These are phyloP conservation scores for Lachnellula suecica DNA, from an alignment of 2,329 filamentous ascomycete species.

Conservation along the genomic window DNA sequence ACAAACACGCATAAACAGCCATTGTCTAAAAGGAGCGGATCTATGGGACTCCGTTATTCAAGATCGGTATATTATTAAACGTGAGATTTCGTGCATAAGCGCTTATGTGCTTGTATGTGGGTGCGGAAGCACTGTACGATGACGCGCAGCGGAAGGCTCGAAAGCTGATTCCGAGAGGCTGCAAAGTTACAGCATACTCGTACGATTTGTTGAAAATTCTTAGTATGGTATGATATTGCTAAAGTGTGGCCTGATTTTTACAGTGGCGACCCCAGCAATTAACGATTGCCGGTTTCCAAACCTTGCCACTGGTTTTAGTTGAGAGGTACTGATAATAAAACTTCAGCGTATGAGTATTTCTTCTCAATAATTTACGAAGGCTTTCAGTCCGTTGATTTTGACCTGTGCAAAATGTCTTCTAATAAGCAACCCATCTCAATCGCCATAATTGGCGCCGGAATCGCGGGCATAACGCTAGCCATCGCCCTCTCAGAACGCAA, in stretches of 20 bases:
- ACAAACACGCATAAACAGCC: too few relatives aligned
- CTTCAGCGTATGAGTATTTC: too few relatives aligned
- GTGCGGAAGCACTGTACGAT: too few relatives aligned
- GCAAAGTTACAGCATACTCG: background rate
- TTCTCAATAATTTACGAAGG: too few relatives aligned
- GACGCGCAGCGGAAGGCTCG: too few relatives aligned
- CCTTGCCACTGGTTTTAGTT: too few relatives aligned
- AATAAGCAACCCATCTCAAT: slow-evolving; percentile 29
- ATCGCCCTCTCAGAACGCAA: slow-evolving; percentile 46
- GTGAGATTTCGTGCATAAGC: background rate
- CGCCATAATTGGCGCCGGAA: slow-evolving; percentile 60
- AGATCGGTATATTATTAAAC: too few relatives aligned
- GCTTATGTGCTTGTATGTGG: background rate
- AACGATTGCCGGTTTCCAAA: background rate
- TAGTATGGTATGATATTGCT: background rate
- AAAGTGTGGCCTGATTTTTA: background rate
- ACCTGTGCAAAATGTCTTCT: background rate
- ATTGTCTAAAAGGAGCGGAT: too few relatives aligned
- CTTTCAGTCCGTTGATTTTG: too few relatives aligned
- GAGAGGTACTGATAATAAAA: too few relatives aligned
- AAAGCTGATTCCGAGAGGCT: too few relatives aligned
- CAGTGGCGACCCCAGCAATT: background rate
- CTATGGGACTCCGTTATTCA: too few relatives aligned
- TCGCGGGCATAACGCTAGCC: slow-evolving; percentile 54
- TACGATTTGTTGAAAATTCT: background rate